These are phyloP conservation scores for Arachnomyces sp. DNA, from an alignment of 2,329 filamentous ascomycete genomes.

Conservation along the genomic window DNA sequence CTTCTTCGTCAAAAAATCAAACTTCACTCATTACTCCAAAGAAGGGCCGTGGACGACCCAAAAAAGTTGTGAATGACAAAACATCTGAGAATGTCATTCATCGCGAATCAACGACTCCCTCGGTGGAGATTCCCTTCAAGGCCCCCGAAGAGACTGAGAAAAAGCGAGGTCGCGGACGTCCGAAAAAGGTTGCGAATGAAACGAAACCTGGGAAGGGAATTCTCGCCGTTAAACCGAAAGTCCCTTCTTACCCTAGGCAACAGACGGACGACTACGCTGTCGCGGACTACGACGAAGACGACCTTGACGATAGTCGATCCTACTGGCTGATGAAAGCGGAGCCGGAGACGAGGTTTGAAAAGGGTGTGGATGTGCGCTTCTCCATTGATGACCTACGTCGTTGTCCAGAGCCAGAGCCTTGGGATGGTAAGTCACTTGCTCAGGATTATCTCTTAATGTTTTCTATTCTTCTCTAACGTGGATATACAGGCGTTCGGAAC, in stretches of 20 bases:
- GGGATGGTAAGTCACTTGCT: constrained; percentile 64
- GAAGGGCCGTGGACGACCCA: no score
- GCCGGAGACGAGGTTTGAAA: constrained; percentile 77
- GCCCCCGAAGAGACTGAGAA: no score
- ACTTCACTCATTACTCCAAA: no score
- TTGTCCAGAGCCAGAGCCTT: constrained; percentile 70
- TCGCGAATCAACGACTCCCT: no score
- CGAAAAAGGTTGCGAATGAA: neutral
- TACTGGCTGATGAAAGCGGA: constrained; percentile 86
- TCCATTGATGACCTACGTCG: constrained; percentile 82
- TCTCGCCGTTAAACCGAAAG: neutral
- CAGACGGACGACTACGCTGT: constrained; percentile 10
- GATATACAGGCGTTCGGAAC: constrained; percentile 37
- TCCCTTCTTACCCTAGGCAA: constrained; percentile 12
- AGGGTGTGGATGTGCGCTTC: constrained; percentile 82
- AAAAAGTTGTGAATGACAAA: no score
- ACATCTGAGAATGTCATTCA: no score
- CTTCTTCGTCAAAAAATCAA: no score
- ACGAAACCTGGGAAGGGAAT: neutral
- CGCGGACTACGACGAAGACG: constrained; percentile 10
- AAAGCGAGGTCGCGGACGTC: no score
- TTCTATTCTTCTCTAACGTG: constrained; percentile 14
- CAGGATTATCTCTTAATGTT: neutral
- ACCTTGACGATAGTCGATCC: constrained; percentile 27
- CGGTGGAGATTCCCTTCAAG: no score